Conservation (phyloP, 768 basidiomycete genomes). For the Lactarius indigo region DNA sequence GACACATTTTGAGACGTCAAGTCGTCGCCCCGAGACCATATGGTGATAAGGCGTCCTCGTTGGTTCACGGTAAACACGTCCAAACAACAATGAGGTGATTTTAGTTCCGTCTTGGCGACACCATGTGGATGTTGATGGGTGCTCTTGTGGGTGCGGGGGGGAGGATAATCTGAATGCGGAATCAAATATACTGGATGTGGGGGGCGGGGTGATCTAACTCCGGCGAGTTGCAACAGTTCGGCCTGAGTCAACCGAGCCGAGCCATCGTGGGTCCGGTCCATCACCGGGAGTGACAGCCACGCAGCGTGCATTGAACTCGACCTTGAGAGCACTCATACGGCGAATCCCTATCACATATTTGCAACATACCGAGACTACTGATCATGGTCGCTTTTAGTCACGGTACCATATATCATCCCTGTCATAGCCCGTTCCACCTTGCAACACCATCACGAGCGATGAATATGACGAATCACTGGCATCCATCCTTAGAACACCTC, state of each 20-base stretch:
- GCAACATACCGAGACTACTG: constrained; percentile 65
- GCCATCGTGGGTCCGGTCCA: background rate
- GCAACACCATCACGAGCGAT: constrained; percentile 64
- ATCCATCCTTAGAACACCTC: constrained; percentile 58
- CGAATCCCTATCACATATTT: constrained; percentile 22
- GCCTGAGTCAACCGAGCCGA: no score
- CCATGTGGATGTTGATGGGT: background rate
- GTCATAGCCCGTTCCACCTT: constrained; percentile 48
- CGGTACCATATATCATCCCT: no score
- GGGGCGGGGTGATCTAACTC: background rate
- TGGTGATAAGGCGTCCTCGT: background rate
- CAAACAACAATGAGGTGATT: background rate
- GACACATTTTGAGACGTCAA: background rate
- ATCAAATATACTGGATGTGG: background rate
- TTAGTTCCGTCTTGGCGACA: background rate
- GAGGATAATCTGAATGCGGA: background rate
- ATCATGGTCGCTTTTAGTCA: constrained; percentile 49
- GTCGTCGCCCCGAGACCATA: background rate
- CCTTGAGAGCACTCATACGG: background rate
- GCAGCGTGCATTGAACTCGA: background rate
- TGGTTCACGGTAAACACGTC: background rate
- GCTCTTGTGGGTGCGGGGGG: background rate
- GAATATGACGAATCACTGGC: constrained; percentile 76
- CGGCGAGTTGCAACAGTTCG: background rate
- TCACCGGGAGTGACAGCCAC: background rate